phyloP scores from a whole-genome alignment of 2,329 filamentous ascomycete genomes.

The Alternaria triticina region DNA sequence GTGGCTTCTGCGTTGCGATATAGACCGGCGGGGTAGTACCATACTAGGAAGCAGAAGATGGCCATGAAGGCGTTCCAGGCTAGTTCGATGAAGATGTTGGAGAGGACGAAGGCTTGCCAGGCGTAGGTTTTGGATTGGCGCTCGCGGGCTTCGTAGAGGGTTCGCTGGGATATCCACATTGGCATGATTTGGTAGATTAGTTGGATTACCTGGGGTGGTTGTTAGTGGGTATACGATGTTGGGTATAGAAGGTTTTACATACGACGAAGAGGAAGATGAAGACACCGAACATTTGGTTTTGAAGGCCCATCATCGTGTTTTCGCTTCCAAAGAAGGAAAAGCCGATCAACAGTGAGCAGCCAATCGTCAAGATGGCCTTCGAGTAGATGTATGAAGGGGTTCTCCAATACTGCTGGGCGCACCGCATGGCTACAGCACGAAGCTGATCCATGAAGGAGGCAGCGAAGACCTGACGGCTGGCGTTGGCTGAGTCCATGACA shows the following conservation, averaged over 20 bases:
- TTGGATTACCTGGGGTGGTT: slow-evolving; percentile 36
- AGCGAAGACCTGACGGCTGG: slow-evolving; percentile 51
- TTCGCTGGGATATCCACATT: slow-evolving; percentile 62
- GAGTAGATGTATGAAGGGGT: slow-evolving; percentile 53
- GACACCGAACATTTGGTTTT: slow-evolving; percentile 57
- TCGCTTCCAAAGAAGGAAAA: slow-evolving; percentile 52
- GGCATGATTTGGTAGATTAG: slow-evolving; percentile 59
- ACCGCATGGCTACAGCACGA: slow-evolving; percentile 47
- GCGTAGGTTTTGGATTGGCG: slow-evolving; percentile 72
- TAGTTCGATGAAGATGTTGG: slow-evolving; percentile 74
- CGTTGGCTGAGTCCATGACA: slow-evolving; percentile 53
- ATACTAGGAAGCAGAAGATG: slow-evolving; percentile 61
- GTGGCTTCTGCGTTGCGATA: slow-evolving; percentile 70
- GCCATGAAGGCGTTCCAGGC: slow-evolving; percentile 58
- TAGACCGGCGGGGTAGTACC: slow-evolving; percentile 69
- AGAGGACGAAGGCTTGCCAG: slow-evolving; percentile 74
- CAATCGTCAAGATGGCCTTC: slow-evolving; percentile 39
- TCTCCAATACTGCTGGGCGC: slow-evolving; percentile 56
- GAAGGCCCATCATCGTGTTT: slow-evolving; percentile 50
- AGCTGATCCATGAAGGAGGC: slow-evolving; percentile 48
- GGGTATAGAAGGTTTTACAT: not conserved
- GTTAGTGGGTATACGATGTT: not conserved
- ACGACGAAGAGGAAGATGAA: slow-evolving; percentile 57
- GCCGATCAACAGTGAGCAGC: slow-evolving; percentile 41
- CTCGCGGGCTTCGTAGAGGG: slow-evolving; percentile 65